Evolutionary conservation across 108 stramenopile genomes (phyloP).

Genomic region (Schizochytrium sp.): DNA sequence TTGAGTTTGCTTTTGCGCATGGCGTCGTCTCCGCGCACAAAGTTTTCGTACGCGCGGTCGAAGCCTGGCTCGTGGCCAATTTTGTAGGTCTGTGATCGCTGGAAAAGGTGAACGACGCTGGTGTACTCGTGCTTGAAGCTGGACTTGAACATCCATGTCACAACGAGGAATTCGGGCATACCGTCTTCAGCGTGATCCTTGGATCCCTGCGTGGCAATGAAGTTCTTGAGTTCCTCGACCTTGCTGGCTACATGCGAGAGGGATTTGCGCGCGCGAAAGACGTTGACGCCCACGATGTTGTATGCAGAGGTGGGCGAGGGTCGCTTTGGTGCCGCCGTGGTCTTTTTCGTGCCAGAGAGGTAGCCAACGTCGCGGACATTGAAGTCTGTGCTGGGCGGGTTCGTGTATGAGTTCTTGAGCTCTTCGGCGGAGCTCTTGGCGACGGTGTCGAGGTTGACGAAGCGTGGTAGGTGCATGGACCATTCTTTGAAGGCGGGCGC

Average conservation of each 20-base stretch:
- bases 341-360: neutral
- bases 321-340: neutral
- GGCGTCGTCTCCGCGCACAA: neutral
- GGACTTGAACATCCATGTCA: constrained; percentile 18
- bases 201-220: neutral
- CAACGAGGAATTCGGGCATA: neutral
- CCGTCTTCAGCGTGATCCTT: neutral
- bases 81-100: neutral
- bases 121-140: neutral
- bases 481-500: neutral
- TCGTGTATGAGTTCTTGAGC: constrained; percentile 3
- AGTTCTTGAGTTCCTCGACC: neutral
- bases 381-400: neutral
- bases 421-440: neutral
- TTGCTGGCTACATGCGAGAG: neutral
- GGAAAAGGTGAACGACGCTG: constrained; percentile 7
- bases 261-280: neutral
- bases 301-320: neutral
- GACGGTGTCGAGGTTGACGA: neutral
- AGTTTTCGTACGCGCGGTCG: neutral
- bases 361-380: neutral
- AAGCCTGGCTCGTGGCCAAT: neutral
- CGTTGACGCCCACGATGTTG: constrained; percentile 3
- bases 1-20: neutral
- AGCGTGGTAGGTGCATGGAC: neutral